A percentile compares a stretch with the other conserved stretches of the same genome.
phyloP scores from a whole-genome alignment of 2,329 filamentous ascomycete species.

The Colletotrichum tofieldiae region DNA sequence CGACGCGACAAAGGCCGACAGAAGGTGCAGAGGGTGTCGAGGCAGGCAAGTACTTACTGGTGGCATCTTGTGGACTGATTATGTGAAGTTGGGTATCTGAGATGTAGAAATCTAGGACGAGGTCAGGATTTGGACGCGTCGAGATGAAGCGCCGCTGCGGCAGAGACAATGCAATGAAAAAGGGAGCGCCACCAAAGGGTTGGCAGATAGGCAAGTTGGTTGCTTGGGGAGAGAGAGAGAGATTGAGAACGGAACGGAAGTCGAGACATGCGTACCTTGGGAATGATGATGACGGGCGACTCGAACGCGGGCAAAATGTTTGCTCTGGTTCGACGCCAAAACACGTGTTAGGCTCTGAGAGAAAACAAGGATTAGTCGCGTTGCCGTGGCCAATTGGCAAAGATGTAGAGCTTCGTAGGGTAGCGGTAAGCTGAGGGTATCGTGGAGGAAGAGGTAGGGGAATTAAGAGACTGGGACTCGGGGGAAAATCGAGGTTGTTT shows the following conservation, averaged over 20 bases:
- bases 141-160: slow-evolving; percentile 4
- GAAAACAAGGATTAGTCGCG: slow-evolving; percentile 30
- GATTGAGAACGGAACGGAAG: not conserved
- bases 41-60: slow-evolving; percentile 52
- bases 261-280: slow-evolving; percentile 38
- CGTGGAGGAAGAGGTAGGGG: slow-evolving; percentile 6
- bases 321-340: slow-evolving; percentile 37
- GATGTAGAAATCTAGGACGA: slow-evolving; percentile 27
- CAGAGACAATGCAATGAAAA: slow-evolving; percentile 14
- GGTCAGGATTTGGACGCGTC: slow-evolving; percentile 41
- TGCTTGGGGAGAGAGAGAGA: slow-evolving; percentile 5
- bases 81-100: slow-evolving; percentile 24
- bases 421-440: slow-evolving; percentile 13
- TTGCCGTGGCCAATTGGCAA: slow-evolving; percentile 29
- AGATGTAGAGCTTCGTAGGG: not conserved
- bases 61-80: slow-evolving; percentile 52
- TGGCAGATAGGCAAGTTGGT: not conserved
- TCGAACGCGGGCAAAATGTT: slow-evolving; percentile 35
- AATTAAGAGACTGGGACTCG: slow-evolving; percentile 4
- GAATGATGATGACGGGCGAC: slow-evolving; percentile 41
- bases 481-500: slow-evolving; percentile 33
- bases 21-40: not conserved
- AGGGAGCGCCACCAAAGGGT: slow-evolving; percentile 14
- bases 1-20: slow-evolving; percentile 26
- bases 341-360: slow-evolving; percentile 19